Base-by-base conservation (phyloP, 1,139 yeast species). In the Casaregolazyma suthepensis region DNA sequence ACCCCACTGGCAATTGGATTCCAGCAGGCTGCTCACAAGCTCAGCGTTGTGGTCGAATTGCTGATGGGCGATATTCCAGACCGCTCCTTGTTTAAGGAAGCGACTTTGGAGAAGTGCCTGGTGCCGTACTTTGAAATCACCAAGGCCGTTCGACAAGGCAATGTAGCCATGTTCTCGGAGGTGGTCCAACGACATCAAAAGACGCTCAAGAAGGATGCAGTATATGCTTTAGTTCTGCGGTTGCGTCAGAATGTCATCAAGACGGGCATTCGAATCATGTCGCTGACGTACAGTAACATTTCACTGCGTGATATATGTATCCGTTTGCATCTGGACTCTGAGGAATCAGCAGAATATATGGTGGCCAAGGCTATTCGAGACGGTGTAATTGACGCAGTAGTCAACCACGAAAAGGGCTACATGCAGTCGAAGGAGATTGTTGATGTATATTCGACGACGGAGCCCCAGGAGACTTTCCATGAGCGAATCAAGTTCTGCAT, bases 31-130 rank as follows among this genome's bases (percentile, higher is more conserved):
- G 95, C 97, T 5, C 85, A 93, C 62, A 94, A 94, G 73, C 79
- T 94, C 61, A 87, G 84, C 66, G 86, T 93, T 58, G 79, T 91
- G 54, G 88, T 93, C 64, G 97, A 94, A 72, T 77, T 94, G 64
- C 80, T 94, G 61, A 91, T 93, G 83, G 99, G 99, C 52, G 99
- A 93, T 65, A 87, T 94, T 63, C 99, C 99, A n/a, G 96, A 89
- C 64, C 77, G 94, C 59, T 79, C 89, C 52, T 80, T 81, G 46
- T 93, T 94, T 77, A 82, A 82, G 64, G 85, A 85, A 63, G 74
- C 78, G 10, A 73, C 75, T 45, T 73, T 83, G 62, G 82, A 80
- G 58, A 75, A 76, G 55, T 75, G 86, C 1, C 77, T 90, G 56
- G 79, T 76, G 58, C 96, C 99, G 35, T 94, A 94, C 68, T 83